phyloP scores from a whole-genome alignment of 495 filamentous ascomycete species.

The Viridothelium virens region DNA sequence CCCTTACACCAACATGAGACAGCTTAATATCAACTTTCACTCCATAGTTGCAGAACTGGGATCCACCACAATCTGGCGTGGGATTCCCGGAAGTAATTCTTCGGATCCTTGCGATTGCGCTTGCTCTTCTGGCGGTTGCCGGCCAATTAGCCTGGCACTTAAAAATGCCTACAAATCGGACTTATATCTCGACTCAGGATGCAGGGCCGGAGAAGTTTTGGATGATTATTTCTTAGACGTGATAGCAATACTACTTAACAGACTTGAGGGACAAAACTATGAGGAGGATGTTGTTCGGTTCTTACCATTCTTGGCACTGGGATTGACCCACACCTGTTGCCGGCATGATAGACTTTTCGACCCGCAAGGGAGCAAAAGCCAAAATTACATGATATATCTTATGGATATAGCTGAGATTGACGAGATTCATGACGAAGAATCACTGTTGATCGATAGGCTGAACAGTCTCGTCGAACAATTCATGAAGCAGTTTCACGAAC shows the following conservation, averaged over 20 bases:
- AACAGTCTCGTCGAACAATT: not conserved
- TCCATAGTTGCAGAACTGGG: too few relatives aligned
- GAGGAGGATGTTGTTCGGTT: not conserved
- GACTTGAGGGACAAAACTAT: not conserved
- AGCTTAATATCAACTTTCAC: too few relatives aligned
- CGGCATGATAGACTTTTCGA: too few relatives aligned
- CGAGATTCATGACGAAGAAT: conserved; percentile 6
- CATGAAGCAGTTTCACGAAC: not conserved
- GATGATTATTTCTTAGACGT: not conserved
- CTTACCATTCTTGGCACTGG: not conserved
- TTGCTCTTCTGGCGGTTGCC: not conserved
- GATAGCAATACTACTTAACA: not conserved
- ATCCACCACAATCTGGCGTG: not conserved
- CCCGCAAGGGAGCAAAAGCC: too few relatives aligned
- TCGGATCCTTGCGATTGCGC: conserved; percentile 1
- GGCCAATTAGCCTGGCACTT: not conserved
- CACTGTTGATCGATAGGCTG: not conserved
- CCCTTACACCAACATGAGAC: too few relatives aligned
- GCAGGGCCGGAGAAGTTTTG: not conserved
- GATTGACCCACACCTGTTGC: conserved; percentile 3
- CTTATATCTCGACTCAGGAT: too few relatives aligned
- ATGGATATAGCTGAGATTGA: not conserved
- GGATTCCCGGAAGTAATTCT: not conserved
- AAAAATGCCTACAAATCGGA: not conserved
- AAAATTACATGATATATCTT: not conserved